These are phyloP conservation scores for Durusdinium trenchii DNA, from an alignment of 73 alveolate species.

Conservation along the genomic window DNA sequence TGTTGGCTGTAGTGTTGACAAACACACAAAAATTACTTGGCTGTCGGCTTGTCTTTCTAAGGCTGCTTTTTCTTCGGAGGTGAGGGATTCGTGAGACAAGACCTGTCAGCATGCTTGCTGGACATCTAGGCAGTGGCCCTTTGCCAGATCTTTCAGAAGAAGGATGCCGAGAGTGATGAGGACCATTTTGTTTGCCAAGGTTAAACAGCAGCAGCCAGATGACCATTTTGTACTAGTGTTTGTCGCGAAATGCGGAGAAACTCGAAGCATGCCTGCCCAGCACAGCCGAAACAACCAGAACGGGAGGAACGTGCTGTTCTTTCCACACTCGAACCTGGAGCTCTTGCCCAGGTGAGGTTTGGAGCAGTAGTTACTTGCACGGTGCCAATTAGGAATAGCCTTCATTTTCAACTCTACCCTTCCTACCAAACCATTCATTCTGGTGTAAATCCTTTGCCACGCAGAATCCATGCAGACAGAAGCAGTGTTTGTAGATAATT, in stretches of 20 bases:
- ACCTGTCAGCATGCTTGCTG: neutral
- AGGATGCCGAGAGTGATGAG: constrained; percentile 78
- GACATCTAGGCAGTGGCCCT: constrained; percentile 13
- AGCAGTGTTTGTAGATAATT: no score
- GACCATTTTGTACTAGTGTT: neutral
- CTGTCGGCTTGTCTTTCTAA: no score
- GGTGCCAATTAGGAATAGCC: no score
- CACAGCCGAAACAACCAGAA: neutral
- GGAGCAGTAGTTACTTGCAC: neutral
- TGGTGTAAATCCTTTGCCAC: no score
- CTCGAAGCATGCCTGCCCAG: neutral
- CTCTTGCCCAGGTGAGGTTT: constrained; percentile 75
- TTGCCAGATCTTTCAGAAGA: constrained; percentile 66
- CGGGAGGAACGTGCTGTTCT: constrained; percentile 61
- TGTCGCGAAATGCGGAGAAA: neutral
- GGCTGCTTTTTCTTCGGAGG: constrained; percentile 26
- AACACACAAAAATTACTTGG: no score
- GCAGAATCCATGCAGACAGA: no score
- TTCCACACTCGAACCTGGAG: constrained; percentile 85
- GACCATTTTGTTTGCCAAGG: no score
- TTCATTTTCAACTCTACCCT: neutral
- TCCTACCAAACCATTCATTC: neutral
- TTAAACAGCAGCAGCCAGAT: no score
- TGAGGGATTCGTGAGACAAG: neutral
- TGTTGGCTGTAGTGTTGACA: no score